A percentile compares a stretch with the other conserved stretches of the same genome.
Conservation (phyloP, 1,284 basidiomycete genomes). For the Sparassis latifolia region DNA sequence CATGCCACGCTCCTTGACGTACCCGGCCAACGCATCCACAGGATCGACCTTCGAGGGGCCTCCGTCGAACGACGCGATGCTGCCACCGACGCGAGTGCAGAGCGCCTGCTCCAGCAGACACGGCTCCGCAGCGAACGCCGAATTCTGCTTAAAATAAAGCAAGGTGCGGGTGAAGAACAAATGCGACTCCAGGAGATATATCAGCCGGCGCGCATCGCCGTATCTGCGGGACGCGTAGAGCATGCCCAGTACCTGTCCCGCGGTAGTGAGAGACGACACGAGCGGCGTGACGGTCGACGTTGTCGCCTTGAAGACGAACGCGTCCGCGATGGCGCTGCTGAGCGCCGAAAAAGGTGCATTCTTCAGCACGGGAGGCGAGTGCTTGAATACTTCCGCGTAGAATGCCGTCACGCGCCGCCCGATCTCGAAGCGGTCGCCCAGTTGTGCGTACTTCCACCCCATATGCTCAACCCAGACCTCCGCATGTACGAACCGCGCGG, state of each 20-base stretch:
- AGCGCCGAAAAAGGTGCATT: constrained; percentile 51
- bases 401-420: constrained; percentile 59
- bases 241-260: constrained; percentile 49
- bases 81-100: constrained; percentile 53
- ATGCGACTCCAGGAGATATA: constrained; percentile 61
- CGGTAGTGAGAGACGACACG: constrained; percentile 59
- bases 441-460: constrained; percentile 74
- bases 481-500: constrained; percentile 70
- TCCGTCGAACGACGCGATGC: constrained; percentile 40
- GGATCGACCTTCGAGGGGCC: constrained; percentile 50
- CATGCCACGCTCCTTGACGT: constrained; percentile 56
- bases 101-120: constrained; percentile 72
- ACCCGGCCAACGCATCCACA: constrained; percentile 62
- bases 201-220: constrained; percentile 63
- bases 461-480: constrained; percentile 83
- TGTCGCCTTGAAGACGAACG: constrained; percentile 63
- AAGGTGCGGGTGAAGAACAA: constrained; percentile 56
- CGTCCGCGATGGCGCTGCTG: constrained; percentile 57
- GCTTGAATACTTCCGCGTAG: constrained; percentile 60
- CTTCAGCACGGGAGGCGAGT: constrained; percentile 47
- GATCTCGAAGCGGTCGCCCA: constrained; percentile 79
- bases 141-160: constrained; percentile 54
- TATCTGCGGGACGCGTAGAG: constrained; percentile 59
- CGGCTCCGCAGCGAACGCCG: constrained; percentile 34
- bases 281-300: constrained; percentile 73